Evolutionary conservation across 371 early-diverging fungal genomes (phyloP), one percentile per base, ranked within the genome.

Genomic region (Dinochytrium kinnereticum): DNA sequence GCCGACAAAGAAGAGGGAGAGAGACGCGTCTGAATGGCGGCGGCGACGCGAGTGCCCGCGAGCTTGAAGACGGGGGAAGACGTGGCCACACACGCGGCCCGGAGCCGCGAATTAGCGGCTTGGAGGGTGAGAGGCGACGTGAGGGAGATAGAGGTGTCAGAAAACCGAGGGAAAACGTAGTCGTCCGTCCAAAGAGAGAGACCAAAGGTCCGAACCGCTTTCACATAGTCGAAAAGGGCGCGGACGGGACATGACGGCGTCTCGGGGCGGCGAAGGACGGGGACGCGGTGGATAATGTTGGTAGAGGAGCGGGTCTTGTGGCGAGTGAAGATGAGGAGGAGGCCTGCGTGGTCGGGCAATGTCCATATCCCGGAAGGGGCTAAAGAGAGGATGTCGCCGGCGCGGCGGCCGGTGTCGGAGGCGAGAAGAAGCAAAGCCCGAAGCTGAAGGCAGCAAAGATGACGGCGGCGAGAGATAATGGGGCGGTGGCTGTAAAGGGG

Each of bases 351-450:
- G 13, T 69, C 37, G 17, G 69, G 69, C 10, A 69, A 53, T 36
- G 31, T 51, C 33, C 31, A 17, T 5, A 51, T 3, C 24, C 37
- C 53, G 15, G 51, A 3, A 2, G 69, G 49, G 2, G 31, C 2
- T 21, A 51, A 17, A 2, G 51, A 3, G 24, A 53, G 33, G 21
- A 69, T 26, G 51, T 69, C 69, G 50, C 69, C 69, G 28, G 69
- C 51, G 15, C 55, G 50, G 15, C 69, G 44, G n/a, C 51, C 51
- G 2, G 53, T 28, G 69, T 7, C 44, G 13, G 44, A 7, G 19
- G 44, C 44, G 44, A 44, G 7, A 44, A 44, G 44, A 13, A 44
- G 19, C 7, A 44, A 19, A 7, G 44, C 44, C 44, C 44, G 44
- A 13, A 44, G 19, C 19, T 44, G 44, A 19, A 44, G 44, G 19